phyloP scores from a whole-genome alignment of 129 eudicot species.

The Logfia minima region DNA sequence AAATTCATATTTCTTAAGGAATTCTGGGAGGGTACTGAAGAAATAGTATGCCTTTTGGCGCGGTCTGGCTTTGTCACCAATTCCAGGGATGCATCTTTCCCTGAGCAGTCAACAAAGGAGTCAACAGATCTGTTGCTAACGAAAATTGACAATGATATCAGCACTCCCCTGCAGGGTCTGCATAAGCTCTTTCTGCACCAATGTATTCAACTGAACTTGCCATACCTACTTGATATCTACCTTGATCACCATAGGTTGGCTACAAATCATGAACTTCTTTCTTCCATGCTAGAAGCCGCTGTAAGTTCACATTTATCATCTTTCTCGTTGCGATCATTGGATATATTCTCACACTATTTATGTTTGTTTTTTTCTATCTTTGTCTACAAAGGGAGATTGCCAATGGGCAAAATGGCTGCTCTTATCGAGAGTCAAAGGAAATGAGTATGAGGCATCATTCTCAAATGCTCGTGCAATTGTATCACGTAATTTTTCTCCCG shows the following conservation, averaged over 20 bases:
- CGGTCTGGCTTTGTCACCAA: slow-evolving; percentile 62
- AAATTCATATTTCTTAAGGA: slow-evolving; percentile 71
- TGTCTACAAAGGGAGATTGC: slow-evolving; percentile 70
- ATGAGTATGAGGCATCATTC: slow-evolving; percentile 93
- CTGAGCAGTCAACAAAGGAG: slow-evolving; percentile 43
- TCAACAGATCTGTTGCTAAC: slow-evolving; percentile 37
- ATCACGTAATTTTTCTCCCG: slow-evolving; percentile 49
- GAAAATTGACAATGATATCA: slow-evolving; percentile 35
- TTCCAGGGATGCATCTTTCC: slow-evolving; percentile 25
- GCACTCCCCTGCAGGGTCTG: slow-evolving; percentile 53
- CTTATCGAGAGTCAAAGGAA: slow-evolving; percentile 70
- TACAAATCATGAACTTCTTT: slow-evolving; percentile 50
- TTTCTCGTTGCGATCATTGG: background rate
- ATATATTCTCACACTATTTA: slow-evolving; percentile 13
- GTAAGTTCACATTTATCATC: slow-evolving; percentile 46
- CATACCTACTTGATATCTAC: slow-evolving; percentile 82
- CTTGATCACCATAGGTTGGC: slow-evolving; percentile 89
- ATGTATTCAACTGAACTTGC: slow-evolving; percentile 77
- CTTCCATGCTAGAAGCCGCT: slow-evolving; percentile 55
- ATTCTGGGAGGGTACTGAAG: slow-evolving; percentile 70
- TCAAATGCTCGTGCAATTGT: slow-evolving; percentile 79
- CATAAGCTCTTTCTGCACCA: slow-evolving; percentile 77
- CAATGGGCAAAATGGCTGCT: slow-evolving; percentile 94
- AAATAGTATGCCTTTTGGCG: slow-evolving; percentile 66
- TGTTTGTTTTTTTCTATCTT: slow-evolving; percentile 3